These are phyloP conservation scores for Orbilia oligospora DNA, from an alignment of 2,329 filamentous ascomycete species.

Conservation along the genomic window DNA sequence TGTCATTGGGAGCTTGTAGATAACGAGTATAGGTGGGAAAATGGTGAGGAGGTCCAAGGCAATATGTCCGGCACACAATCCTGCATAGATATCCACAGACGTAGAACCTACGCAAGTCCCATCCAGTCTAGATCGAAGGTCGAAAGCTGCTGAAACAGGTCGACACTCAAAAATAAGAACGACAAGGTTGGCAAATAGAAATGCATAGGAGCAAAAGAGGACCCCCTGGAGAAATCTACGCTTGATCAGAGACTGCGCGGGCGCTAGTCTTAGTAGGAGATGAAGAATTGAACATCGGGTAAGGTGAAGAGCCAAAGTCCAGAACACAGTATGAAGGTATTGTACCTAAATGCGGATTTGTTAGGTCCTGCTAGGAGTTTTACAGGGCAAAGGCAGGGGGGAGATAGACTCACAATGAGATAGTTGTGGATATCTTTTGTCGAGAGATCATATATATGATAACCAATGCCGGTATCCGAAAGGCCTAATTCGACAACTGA, in stretches of 20 bases:
- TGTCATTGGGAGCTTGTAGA: constrained; percentile 47
- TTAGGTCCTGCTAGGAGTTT: neutral
- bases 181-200: constrained; percentile 43
- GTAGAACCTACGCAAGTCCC: constrained; percentile 55
- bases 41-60: constrained; percentile 55
- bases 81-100: constrained; percentile 49
- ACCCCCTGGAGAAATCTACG: constrained; percentile 51
- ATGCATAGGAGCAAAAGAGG: constrained; percentile 50
- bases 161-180: constrained; percentile 58
- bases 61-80: constrained; percentile 55
- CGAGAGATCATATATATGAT: constrained; percentile 56
- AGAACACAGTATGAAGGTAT: constrained; percentile 58
- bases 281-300: constrained; percentile 56
- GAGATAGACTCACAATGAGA: constrained; percentile 36
- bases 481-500: constrained; percentile 13
- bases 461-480: constrained; percentile 47
- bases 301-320: constrained; percentile 55
- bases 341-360: constrained; percentile 35
- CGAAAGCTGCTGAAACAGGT: constrained; percentile 52
- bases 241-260: constrained; percentile 37
- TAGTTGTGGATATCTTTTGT: constrained; percentile 53
- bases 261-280: constrained; percentile 51
- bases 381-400: neutral
- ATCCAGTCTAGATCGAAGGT: constrained; percentile 51
- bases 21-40: constrained; percentile 55